Evolutionary conservation across 768 basidiomycete genomes (phyloP).

Genomic region (Trametes meyenii): DNA sequence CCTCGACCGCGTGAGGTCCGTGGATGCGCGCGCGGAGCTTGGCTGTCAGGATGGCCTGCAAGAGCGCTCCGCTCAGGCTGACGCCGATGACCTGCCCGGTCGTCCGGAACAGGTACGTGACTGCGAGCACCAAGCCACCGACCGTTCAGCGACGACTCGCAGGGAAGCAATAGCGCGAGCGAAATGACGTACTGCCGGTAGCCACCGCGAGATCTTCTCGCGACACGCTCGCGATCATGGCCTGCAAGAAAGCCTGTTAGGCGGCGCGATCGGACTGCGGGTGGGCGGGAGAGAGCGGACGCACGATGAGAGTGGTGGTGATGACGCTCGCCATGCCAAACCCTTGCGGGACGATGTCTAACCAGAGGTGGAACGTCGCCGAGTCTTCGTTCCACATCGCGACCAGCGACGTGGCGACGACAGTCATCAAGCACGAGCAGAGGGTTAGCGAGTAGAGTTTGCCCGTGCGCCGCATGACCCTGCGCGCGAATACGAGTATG

Average conservation of each 20-base stretch:
- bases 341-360: conserved; percentile 79
- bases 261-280: not conserved
- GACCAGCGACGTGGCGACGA: conserved; percentile 64
- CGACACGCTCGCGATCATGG: conserved; percentile 82
- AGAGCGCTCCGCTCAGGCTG: conserved; percentile 78
- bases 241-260: conserved; percentile 46
- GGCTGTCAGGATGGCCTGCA: conserved; percentile 76
- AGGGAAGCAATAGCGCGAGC: not conserved
- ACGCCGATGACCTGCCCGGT: conserved; percentile 97
- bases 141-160: conserved; percentile 1
- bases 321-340: conserved; percentile 85
- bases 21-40: conserved; percentile 75
- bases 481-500: conserved; percentile 34
- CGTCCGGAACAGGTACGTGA: conserved; percentile 92
- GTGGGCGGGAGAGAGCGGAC: conserved; percentile 32
- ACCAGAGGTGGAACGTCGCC: conserved; percentile 66
- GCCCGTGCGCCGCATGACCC: conserved; percentile 86
- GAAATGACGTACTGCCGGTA: conserved; percentile 75
- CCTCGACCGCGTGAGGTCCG: conserved; percentile 74
- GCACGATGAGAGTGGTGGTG: conserved; percentile 83
- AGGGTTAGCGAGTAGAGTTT: conserved; percentile 81
- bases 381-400: conserved; percentile 68
- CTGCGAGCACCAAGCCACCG: conserved; percentile 42
- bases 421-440: conserved; percentile 57
- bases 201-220: conserved; percentile 86